A percentile compares a stretch with the other conserved stretches of the same genome.
Conservation (phyloP, 1,139 yeast species). For the Chernovozyma aurita region DNA sequence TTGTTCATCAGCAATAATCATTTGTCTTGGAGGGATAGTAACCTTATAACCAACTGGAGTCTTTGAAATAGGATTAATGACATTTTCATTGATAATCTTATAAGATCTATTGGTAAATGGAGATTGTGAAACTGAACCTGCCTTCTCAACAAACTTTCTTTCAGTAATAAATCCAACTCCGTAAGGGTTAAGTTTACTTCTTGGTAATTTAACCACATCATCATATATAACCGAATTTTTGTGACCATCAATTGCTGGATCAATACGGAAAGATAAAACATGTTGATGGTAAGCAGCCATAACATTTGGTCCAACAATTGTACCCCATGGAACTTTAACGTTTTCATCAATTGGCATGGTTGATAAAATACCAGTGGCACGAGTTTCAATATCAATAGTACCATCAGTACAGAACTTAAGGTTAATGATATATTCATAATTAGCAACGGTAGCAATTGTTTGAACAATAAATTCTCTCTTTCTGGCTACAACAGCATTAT, state of each 20-base stretch:
- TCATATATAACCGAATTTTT: slow-evolving; percentile 72
- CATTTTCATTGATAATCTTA: slow-evolving; percentile 76
- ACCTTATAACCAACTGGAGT: slow-evolving; percentile 83
- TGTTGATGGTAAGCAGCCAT: slow-evolving; percentile 91
- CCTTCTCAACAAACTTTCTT: slow-evolving; percentile 62
- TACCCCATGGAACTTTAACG: slow-evolving; percentile 76
- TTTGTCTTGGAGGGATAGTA: slow-evolving; percentile 71
- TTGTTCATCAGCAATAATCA: slow-evolving; percentile 63
- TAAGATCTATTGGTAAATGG: slow-evolving; percentile 73
- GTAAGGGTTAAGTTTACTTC: slow-evolving; percentile 58
- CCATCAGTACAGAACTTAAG: slow-evolving; percentile 81
- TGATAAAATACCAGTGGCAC: slow-evolving; percentile 85
- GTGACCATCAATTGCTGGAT: slow-evolving; percentile 85
- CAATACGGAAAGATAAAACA: slow-evolving; percentile 76
- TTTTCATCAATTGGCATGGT: slow-evolving; percentile 82
- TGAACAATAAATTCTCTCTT: slow-evolving; percentile 83
- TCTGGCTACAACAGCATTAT: slow-evolving; percentile 71
- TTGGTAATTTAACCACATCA: slow-evolving; percentile 66
- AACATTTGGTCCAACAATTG: slow-evolving; percentile 79
- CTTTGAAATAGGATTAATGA: slow-evolving; percentile 69
- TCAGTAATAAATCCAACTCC: slow-evolving; percentile 73
- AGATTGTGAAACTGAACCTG: slow-evolving; percentile 71
- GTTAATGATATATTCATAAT: slow-evolving; percentile 81
- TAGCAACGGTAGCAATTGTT: slow-evolving; percentile 86
- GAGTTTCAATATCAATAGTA: slow-evolving; percentile 73